Percentiles rank a stretch among this genome's conserved stretches.
phyloP scores from a whole-genome alignment of 306 rosid species.

The Prunus armeniaca region DNA sequence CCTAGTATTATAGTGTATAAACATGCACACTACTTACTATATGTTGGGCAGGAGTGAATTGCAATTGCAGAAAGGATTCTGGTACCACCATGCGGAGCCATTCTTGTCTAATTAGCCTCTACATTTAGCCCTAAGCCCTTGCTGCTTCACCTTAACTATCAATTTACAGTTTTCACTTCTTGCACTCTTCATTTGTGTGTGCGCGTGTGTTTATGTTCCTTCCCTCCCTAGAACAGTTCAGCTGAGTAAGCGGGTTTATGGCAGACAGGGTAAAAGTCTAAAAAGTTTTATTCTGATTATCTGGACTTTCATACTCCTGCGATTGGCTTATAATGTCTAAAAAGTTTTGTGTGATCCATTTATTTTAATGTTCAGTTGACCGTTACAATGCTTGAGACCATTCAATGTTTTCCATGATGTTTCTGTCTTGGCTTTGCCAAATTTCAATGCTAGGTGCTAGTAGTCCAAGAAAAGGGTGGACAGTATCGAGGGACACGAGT shows the following conservation, averaged over 20 bases:
- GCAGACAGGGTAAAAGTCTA: background rate
- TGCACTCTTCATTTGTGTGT: background rate
- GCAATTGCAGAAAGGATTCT: conserved; percentile 65
- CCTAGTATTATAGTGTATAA: too few relatives aligned
- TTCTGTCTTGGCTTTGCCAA: background rate
- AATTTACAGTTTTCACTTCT: background rate
- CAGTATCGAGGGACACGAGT: conserved; percentile 48
- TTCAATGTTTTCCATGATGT: background rate
- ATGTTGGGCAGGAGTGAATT: background rate
- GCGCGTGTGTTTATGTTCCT: background rate
- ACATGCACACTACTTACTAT: background rate
- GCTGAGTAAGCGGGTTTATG: background rate
- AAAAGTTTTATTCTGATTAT: background rate
- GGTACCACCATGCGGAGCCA: conserved; percentile 87
- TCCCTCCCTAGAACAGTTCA: background rate
- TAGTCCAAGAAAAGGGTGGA: conserved; percentile 80
- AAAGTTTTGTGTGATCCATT: background rate
- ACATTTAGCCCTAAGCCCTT: background rate
- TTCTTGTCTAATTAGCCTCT: background rate
- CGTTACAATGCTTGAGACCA: background rate
- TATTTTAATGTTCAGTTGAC: background rate
- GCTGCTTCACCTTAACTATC: background rate
- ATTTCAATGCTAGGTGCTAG: conserved; percentile 49
- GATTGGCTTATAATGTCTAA: background rate
- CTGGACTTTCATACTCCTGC: background rate